phyloP scores from a whole-genome alignment of 2,329 filamentous ascomycete species.

The Alternaria longipes region DNA sequence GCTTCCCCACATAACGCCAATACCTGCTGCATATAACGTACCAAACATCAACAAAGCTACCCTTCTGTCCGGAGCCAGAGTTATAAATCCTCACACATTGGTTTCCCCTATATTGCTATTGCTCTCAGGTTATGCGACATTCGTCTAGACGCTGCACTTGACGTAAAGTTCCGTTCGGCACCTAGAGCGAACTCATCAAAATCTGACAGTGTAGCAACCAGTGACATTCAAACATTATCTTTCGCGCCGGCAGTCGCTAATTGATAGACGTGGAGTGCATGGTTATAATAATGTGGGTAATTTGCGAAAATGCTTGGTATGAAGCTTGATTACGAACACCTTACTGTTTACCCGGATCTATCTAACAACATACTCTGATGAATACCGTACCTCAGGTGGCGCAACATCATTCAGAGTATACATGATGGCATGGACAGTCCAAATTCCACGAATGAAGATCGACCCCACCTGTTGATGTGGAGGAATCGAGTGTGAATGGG shows the following conservation, averaged over 20 bases:
- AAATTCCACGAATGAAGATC: neutral
- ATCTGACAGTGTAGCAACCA: neutral
- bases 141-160: neutral
- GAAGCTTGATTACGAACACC: slow-evolving; percentile 37
- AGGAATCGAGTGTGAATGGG: neutral
- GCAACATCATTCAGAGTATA: neutral
- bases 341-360: slow-evolving; percentile 6
- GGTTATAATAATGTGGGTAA: slow-evolving; percentile 20
- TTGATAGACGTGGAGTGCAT: slow-evolving; percentile 17
- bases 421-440: neutral
- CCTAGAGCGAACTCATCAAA: neutral
- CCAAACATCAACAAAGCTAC: neutral
- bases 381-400: neutral
- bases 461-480: neutral
- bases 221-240: neutral
- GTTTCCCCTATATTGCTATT: neutral
- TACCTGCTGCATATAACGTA: neutral
- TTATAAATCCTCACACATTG: neutral
- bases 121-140: neutral
- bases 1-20: neutral
- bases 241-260: neutral
- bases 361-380: neutral
- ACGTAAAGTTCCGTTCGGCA: neutral
- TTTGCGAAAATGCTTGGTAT: slow-evolving; percentile 30
- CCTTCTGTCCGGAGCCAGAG: neutral